Base-by-base conservation (phyloP, 192 early-diverging fungal genomes). In the Coemansia sp. region DNA sequence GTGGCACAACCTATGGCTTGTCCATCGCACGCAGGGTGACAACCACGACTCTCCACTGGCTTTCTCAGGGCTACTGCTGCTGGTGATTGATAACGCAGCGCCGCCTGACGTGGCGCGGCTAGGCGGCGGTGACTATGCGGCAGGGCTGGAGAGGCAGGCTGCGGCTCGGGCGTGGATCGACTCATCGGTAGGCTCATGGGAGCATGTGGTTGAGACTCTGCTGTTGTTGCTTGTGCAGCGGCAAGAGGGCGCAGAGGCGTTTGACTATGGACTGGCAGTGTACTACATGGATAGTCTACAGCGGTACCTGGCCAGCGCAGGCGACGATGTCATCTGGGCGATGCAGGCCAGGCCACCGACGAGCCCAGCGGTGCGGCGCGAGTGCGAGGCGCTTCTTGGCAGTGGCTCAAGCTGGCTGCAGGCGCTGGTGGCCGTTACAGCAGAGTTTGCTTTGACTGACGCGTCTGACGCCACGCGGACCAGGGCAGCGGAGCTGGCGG, bases 51-150 rank as follows among this genome's bases (percentile, higher is more conserved):
- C n/a, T n/a, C 55, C 66, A 0, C 46, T 83, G 32, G 71, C 80
- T 1, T 94, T 94, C 68, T 79, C 87, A 1, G 71, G 91, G 50
- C 86, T 89, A 3, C 83, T 93, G 76, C 88, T 93, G 60, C 58
- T 95, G 8, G 84, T 91, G 44, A 66, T 95, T 8, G 94, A 95
- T 58, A 75, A 48, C 39, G 56, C 68, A 0, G 42, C 41, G 26
- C 57, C 52, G 1, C 17, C 42, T 15, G 39, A 53, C 17, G 53
- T 65, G n/a, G 65, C 62, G 18, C 53, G 60, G 11, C 56, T 73
- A 19, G 54, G 67, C 44, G 60, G 48, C 8, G 62, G 19, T 3
- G 39, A 44, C 21, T 46, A 43, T 12, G 44, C 44, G 26, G 38
- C 59, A 3, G 61, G 60, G 17, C 32, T 58, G 11, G 32, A 37